A percentile compares a stretch with the other conserved stretches of the same genome.
Conservation (phyloP, 805 yeast species). For the Wickerhamiella azymoides region DNA sequence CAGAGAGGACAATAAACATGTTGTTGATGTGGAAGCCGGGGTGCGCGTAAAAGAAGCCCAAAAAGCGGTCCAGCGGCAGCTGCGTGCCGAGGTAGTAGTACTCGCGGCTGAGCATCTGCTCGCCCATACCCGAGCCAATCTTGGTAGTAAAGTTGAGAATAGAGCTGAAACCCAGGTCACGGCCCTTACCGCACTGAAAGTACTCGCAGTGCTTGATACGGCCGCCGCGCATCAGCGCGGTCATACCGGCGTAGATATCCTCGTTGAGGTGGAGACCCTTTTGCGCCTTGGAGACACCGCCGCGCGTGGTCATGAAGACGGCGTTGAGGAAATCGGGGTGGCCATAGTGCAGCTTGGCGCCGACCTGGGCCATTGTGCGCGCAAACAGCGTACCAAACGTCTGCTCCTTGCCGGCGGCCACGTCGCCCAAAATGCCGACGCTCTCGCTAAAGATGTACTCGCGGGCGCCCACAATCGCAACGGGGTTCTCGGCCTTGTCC, state of each 20-base stretch:
- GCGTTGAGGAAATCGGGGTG: slow-evolving; percentile 92
- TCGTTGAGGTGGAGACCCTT: slow-evolving; percentile 86
- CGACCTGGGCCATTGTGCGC: slow-evolving; percentile 81
- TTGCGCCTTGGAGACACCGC: slow-evolving; percentile 92
- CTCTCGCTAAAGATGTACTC: slow-evolving; percentile 90
- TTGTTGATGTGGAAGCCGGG: slow-evolving; percentile 93
- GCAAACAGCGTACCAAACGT: slow-evolving; percentile 95
- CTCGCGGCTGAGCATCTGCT: slow-evolving; percentile 82
- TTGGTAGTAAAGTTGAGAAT: slow-evolving; percentile 87
- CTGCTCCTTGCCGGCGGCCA: slow-evolving; percentile 95
- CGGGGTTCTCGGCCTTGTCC: slow-evolving; percentile 34
- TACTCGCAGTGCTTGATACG: slow-evolving; percentile 90
- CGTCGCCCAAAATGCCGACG: slow-evolving; percentile 84
- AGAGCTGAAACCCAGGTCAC: slow-evolving; percentile 88
- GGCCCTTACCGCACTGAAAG: slow-evolving; percentile 92
- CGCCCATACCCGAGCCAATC: slow-evolving; percentile 98
- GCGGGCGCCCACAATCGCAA: slow-evolving; percentile 89
- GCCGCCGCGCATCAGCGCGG: slow-evolving; percentile 78
- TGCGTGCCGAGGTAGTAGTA: slow-evolving; percentile 83
- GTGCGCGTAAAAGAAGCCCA: slow-evolving; percentile 91
- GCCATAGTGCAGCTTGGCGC: slow-evolving; percentile 90
- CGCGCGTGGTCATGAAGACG: slow-evolving; percentile 85
- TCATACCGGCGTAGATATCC: slow-evolving; percentile 94
- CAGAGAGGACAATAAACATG: slow-evolving; percentile 70
- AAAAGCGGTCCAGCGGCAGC: slow-evolving; percentile 74